Percentiles rank a stretch among this genome's conserved stretches.
These are phyloP conservation scores for Tremella yokohamensis DNA, from an alignment of 768 basidiomycete genomes.

Conservation along the genomic window DNA sequence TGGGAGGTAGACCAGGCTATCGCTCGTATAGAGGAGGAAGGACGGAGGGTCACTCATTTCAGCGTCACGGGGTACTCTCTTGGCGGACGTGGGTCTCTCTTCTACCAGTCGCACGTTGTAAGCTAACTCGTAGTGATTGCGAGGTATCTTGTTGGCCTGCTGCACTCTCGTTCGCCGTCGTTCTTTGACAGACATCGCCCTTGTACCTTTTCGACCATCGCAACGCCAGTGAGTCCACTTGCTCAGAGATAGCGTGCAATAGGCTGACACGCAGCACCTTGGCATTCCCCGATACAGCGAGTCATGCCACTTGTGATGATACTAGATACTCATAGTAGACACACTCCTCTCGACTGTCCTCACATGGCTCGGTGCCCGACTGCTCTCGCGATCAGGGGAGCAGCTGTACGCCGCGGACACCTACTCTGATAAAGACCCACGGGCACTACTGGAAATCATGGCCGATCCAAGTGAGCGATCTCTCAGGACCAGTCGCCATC, in stretches of 20 bases:
- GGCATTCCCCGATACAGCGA: constrained; percentile 41
- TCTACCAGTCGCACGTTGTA: not conserved
- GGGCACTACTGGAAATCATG: constrained; percentile 40
- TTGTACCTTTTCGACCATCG: constrained; percentile 35
- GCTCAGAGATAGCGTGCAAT: not conserved
- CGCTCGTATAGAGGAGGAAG: constrained; percentile 18
- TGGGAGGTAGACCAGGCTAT: constrained; percentile 33
- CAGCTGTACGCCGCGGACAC: constrained; percentile 33
- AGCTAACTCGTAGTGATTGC: constrained; percentile 29
- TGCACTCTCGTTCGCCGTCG: constrained; percentile 34
- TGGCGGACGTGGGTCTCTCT: constrained; percentile 20
- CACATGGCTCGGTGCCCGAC: constrained; percentile 23
- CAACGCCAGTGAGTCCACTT: constrained; percentile 30
- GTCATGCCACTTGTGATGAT: too few relatives aligned
- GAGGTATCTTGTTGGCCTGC: constrained; percentile 34
- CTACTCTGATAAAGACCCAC: constrained; percentile 34
- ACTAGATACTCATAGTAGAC: constrained; percentile 19
- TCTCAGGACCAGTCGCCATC: not conserved
- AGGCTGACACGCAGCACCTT: constrained; percentile 22
- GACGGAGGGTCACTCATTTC: constrained; percentile 26
- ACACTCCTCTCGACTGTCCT: constrained; percentile 30
- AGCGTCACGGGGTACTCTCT: constrained; percentile 38
- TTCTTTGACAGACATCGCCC: constrained; percentile 36
- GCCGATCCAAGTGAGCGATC: constrained; percentile 32
- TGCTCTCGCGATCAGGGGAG: constrained; percentile 36